phyloP scores from a whole-genome alignment of 805 yeast genomes.

The Yamadazyma akitaensis region DNA sequence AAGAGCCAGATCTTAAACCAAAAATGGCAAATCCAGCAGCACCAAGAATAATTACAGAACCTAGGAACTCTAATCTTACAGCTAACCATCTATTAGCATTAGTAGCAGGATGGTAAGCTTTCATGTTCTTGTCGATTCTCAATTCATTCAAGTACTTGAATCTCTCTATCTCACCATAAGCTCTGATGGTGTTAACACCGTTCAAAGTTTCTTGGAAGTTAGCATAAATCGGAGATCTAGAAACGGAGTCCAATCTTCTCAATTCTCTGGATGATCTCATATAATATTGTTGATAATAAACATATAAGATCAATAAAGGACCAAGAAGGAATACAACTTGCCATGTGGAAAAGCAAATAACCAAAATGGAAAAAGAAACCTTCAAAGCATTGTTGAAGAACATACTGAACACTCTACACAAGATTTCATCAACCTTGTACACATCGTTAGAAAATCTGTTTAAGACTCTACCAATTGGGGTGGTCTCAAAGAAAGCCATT shows the following conservation, averaged over 20 bases:
- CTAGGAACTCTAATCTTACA: conserved; percentile 86
- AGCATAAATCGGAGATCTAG: conserved; percentile 77
- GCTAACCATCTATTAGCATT: conserved; percentile 98
- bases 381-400: conserved; percentile 60
- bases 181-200: conserved; percentile 74
- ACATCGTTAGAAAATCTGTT: conserved; percentile 91
- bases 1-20: conserved; percentile 61
- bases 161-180: conserved; percentile 63
- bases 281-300: conserved; percentile 73
- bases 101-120: conserved; percentile 88
- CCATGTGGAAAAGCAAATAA: conserved; percentile 87
- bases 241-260: conserved; percentile 76
- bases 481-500: conserved; percentile 93
- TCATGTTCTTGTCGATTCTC: conserved; percentile 81
- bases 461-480: conserved; percentile 89
- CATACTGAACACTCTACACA: conserved; percentile 67
- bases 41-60: conserved; percentile 81
- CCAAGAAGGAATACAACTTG: conserved; percentile 67
- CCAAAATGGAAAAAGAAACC: conserved; percentile 71
- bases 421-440: conserved; percentile 78
- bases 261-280: conserved; percentile 76
- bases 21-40: conserved; percentile 81
- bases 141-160: conserved; percentile 62
- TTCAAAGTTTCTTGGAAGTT: conserved; percentile 80
- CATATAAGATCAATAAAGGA: conserved; percentile 66